Conservation (phyloP, 2,329 filamentous ascomycete species). For the Penicillium sclerotigenum region DNA sequence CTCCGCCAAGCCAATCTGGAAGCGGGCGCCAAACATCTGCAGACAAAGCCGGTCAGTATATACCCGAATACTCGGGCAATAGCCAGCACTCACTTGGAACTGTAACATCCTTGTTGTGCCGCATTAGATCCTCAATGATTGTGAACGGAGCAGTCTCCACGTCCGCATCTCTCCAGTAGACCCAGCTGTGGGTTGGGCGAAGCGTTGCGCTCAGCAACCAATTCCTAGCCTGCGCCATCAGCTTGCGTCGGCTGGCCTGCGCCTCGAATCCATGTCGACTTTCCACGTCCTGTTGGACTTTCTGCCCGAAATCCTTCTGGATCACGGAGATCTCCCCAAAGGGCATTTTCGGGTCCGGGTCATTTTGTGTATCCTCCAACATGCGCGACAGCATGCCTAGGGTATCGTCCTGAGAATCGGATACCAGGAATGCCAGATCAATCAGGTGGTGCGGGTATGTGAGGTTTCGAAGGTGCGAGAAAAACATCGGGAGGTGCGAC, state of each 20-base stretch:
- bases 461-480: slow-evolving; percentile 92
- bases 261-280: slow-evolving; percentile 96
- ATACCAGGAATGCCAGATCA: slow-evolving; percentile 93
- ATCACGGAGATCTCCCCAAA: slow-evolving; percentile 98
- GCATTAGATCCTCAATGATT: slow-evolving; percentile 95
- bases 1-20: slow-evolving; percentile 96
- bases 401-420: slow-evolving; percentile 93
- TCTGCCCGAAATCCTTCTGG: slow-evolving; percentile 98
- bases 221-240: slow-evolving; percentile 97
- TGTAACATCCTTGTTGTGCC: slow-evolving; percentile 97
- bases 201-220: slow-evolving; percentile 93
- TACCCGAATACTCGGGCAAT: neutral
- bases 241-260: slow-evolving; percentile 86
- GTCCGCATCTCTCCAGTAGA: slow-evolving; percentile 98
- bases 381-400: slow-evolving; percentile 70
- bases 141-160: slow-evolving; percentile 96
- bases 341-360: slow-evolving; percentile 73
- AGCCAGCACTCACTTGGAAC: slow-evolving; percentile 77
- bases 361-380: slow-evolving; percentile 73
- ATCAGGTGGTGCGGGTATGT: slow-evolving; percentile 97
- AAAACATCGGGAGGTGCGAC: slow-evolving; percentile 94
- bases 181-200: slow-evolving; percentile 95
- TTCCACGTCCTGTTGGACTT: slow-evolving; percentile 96
- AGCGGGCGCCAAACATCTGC: slow-evolving; percentile 96
- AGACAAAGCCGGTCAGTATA: slow-evolving; percentile 16